Base-by-base conservation (phyloP, 73 alveolate species). In the Breviolum minutum region DNA sequence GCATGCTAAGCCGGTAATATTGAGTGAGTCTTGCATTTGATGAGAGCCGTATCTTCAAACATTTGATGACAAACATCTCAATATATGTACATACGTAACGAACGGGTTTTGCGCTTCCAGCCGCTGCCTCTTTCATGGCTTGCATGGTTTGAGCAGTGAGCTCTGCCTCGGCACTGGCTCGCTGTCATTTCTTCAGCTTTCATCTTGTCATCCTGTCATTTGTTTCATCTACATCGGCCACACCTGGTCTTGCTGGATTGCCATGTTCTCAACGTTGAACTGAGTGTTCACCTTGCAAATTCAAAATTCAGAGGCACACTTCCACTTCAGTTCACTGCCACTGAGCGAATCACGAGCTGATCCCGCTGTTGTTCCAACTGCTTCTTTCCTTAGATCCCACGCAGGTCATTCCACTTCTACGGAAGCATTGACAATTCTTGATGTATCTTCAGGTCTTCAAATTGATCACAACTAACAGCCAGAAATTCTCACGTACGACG, bases 211-310 rank as follows among this genome's bases (percentile, higher is more conserved):
- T 40, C 6, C 7, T 5, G 27, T 8, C 81, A 62, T 3, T 48
- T 19, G 62, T 40, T 40, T 40, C 54, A 40, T 40, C 54, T 0
- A 40, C 54, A 40, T 40, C 3, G 54, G 54, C 54, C 54, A 40
- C 82, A 64, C 97, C 68, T 90, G 97, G 88, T 90, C 97, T 73
- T 90, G 97, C 88, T 90, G 97, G 76, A 90, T 66, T 17, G 62
- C 62, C 77, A 90, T 77, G 77, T 71, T 90, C 68, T 90, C 97
- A 26, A 90, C 97, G 24, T 70, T 90, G 88, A 90, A 90, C 26
- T 54, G 79, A 20, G 97, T 90, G 74, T 90, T 63, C 48, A 88
- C 95, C 95, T 87, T 22, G 26, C 40, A 13, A 20, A 48, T 8
- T 11, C 66, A 11, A 8, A 5, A 16, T 1, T 22, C 24, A 61